Evolutionary conservation across 371 early-diverging fungal species (phyloP), one percentile per base, ranked within the genome.

Genomic region (Nematocida parisii): DNA sequence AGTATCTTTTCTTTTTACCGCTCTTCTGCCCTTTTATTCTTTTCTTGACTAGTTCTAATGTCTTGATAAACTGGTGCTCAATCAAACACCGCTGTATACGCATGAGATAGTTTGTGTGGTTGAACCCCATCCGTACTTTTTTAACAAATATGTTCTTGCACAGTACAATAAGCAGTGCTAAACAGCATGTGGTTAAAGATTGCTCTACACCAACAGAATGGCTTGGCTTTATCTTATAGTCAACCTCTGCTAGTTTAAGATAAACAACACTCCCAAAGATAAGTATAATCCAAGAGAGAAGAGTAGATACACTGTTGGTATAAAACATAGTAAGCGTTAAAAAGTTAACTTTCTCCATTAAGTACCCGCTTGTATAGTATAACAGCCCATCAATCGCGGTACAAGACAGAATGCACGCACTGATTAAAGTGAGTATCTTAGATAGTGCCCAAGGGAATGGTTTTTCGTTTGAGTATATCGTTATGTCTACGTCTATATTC

Each of bases 71-170:
- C 61, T 84, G 72, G 66, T 85, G 80, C 71, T 85, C 82, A 22
- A 82, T 15, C n/a, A 87, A 44, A 42, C 75, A 72, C 50, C 71
- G 74, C 58, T 73, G 72, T 20, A 85, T 85, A 46, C 87, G 73
- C 20, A 71, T 64, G 5, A 87, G 66, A 64, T 85, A 87, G 42
- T 83, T 83, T 20, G 61, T 73, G 72, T 87, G 85, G 80, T 87
- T 87, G 80, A 87, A 87, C 40, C 81, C 73, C 64, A 80, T 75
- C 20, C 81, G 42, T 11, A 85, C 83, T 15, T 66, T 61, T 57
- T 75, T 68, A 9, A 74, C 81, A 61, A 82, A 75, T 39, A 83
- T 70, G 3, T 77, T 60, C 45, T 77, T 77, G 4, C 33, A 45
- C 6, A 40, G 52, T 13, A 67, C 71, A 44, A 77, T 20, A 56